phyloP scores from a whole-genome alignment of 2,329 filamentous ascomycete genomes.

The Fusarium sarcochroum region DNA sequence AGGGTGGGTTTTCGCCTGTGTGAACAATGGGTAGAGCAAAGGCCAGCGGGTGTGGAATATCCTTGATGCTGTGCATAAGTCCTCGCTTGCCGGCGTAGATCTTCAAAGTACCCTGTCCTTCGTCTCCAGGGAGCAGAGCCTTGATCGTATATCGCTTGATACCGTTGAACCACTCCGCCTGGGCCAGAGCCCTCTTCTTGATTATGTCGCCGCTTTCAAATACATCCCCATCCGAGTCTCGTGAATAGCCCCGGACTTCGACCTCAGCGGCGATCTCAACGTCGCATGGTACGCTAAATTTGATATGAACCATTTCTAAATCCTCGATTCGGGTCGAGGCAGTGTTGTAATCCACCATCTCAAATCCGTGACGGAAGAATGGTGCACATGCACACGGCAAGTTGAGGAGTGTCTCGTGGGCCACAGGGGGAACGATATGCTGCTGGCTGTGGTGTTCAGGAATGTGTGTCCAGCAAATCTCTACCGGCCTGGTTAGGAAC shows the following conservation, averaged over 20 bases:
- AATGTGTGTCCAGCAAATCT: slow-evolving; percentile 96
- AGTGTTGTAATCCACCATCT: slow-evolving; percentile 92
- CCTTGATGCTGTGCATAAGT: slow-evolving; percentile 96
- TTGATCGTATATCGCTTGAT: slow-evolving; percentile 95
- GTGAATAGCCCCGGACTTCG: slow-evolving; percentile 83
- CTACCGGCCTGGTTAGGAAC: slow-evolving; percentile 89
- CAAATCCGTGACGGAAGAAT: slow-evolving; percentile 86
- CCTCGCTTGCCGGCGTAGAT: slow-evolving; percentile 95
- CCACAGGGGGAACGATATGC: slow-evolving; percentile 90
- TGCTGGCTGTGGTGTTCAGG: slow-evolving; percentile 90
- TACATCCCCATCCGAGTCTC: slow-evolving; percentile 89
- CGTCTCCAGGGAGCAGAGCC: slow-evolving; percentile 90
- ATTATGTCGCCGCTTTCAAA: slow-evolving; percentile 93
- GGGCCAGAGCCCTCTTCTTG: slow-evolving; percentile 87
- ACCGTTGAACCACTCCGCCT: slow-evolving; percentile 91
- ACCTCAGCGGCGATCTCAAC: slow-evolving; percentile 94
- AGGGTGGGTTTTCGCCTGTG: slow-evolving; percentile 91
- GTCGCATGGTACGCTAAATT: slow-evolving; percentile 88
- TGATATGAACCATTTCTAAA: slow-evolving; percentile 92
- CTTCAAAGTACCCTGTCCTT: slow-evolving; percentile 88
- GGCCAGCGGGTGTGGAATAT: slow-evolving; percentile 93
- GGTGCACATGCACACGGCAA: slow-evolving; percentile 88
- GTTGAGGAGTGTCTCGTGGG: slow-evolving; percentile 87
- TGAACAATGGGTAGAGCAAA: slow-evolving; percentile 92
- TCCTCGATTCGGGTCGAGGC: slow-evolving; percentile 88